Evolutionary conservation across 192 early-diverging fungal genomes (phyloP).

Genomic region (Lobosporangium transversale): DNA sequence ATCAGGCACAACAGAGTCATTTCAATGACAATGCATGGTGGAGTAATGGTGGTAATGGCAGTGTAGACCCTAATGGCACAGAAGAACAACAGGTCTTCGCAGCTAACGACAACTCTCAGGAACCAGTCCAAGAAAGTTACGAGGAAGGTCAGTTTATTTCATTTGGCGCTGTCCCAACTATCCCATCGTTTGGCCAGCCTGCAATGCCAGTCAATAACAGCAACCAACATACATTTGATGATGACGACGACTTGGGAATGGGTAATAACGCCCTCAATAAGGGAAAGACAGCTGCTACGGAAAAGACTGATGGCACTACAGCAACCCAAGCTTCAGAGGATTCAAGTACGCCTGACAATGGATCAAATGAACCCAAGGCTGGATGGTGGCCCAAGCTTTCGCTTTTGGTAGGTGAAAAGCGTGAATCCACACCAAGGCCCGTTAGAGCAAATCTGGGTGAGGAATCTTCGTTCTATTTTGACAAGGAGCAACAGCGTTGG

Average conservation of each 20-base stretch:
- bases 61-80: conserved; percentile 15
- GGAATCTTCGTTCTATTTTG: conserved; percentile 86
- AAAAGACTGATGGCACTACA: no score
- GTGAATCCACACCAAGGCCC: conserved; percentile 49
- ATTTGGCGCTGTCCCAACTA: conserved; percentile 45
- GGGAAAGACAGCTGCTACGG: conserved; percentile 17
- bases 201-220: conserved; percentile 23
- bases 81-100: conserved; percentile 1
- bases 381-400: conserved; percentile 43
- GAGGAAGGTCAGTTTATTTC: conserved; percentile 46
- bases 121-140: conserved; percentile 20
- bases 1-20: conserved; percentile 34
- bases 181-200: conserved; percentile 37
- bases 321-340: no score
- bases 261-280: conserved; percentile 65
- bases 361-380: conserved; percentile 25
- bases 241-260: conserved; percentile 71
- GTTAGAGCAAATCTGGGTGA: conserved; percentile 90
- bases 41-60: conserved; percentile 36
- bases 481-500: conserved; percentile 87
- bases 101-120: conserved; percentile 7
- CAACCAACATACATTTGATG: conserved; percentile 37
- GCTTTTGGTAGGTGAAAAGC: conserved; percentile 47
- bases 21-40: conserved; percentile 54
- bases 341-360: neutral